Base-by-base conservation (phyloP, 2,329 filamentous ascomycete genomes). In the Pseudopyricularia javanii region DNA sequence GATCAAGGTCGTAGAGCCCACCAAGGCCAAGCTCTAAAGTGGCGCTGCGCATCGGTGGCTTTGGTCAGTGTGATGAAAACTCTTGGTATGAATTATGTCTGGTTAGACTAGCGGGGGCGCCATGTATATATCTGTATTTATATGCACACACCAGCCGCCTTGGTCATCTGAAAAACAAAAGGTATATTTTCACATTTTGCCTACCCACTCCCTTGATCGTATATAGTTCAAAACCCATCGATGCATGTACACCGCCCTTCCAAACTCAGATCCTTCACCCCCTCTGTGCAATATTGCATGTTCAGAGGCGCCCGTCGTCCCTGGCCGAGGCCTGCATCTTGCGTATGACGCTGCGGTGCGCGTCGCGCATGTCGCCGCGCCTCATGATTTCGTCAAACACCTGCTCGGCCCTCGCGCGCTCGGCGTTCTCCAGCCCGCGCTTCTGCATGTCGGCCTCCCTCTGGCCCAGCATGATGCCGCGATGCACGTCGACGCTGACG, bases 341-440 rank as follows among this genome's bases (percentile, higher is more conserved):
- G 57, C 86, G 76, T 78, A 96, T 77, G 1, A 85, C 87, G 57
- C 91, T 85, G 20, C 85, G 77, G 65, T 96, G 91, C 22, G 83
- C 76, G 47, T 87, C 85, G 51, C 86, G 73, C 72, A 95, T 78
- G 57, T 86, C 80, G 0, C 84, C 83, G 15, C 79, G 82, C 52
- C 88, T 76, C 86, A 94, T 93, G 58, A 80, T 76, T 64, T 85
- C 80, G 58, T 89, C 85, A 60, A 89, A 82, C 35, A 75, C 75
- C 50, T 77, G 77, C 14, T 87, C 81, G 6, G 74, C 72, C 52
- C 78, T 72, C 57, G 80, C 75, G 57, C 76, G 78, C 49, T 78
- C 79, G 43, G 73, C 68, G 53, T 75, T 73, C 59, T 82, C 77
- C 60, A 76, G 71, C 63, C 84, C 78, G 51, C 75, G 74, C 51